Conservation (phyloP, 345 rosid genomes). For the Gynandropsis gynandra region DNA sequence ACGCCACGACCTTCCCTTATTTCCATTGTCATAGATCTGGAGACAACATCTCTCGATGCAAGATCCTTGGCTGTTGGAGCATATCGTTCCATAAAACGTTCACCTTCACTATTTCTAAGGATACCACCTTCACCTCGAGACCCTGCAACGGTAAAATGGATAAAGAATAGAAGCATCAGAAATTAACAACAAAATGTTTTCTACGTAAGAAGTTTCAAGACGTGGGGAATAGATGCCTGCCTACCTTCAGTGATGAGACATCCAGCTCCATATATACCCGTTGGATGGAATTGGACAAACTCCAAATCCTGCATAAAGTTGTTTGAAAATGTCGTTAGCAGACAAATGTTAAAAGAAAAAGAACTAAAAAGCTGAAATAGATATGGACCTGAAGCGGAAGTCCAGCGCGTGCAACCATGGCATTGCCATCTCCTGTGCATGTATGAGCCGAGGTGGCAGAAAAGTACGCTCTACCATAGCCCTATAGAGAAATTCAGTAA, state of each 20-base stretch:
- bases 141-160: slow-evolving; percentile 37
- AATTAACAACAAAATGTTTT: too few species aligned
- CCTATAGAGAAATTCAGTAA: slow-evolving; percentile 36
- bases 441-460: slow-evolving; percentile 99
- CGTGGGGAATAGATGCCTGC: slow-evolving; percentile 9
- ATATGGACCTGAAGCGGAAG: slow-evolving; percentile 58
- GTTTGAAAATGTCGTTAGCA: too few species aligned
- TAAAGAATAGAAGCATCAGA: background rate
- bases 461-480: slow-evolving; percentile 88
- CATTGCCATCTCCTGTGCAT: slow-evolving; percentile 97
- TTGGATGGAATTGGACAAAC: slow-evolving; percentile 96
- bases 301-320: slow-evolving; percentile 56
- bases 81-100: slow-evolving; percentile 94
- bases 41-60: slow-evolving; percentile 96
- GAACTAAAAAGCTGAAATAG: background rate
- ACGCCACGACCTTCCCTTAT: slow-evolving; percentile 94
- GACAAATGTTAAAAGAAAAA: too few species aligned
- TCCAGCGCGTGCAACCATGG: slow-evolving; percentile 93
- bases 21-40: slow-evolving; percentile 99
- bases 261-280: slow-evolving; percentile 94
- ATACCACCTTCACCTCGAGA: slow-evolving; percentile 99
- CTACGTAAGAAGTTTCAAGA: too few species aligned
- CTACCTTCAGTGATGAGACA: slow-evolving; percentile 93
- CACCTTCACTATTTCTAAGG: slow-evolving; percentile 89
- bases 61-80: slow-evolving; percentile 99